Percentiles rank a stretch among this genome's conserved stretches.
Evolutionary conservation across 1,284 basidiomycete species (phyloP).

Genomic region (Moniliella sp.): DNA sequence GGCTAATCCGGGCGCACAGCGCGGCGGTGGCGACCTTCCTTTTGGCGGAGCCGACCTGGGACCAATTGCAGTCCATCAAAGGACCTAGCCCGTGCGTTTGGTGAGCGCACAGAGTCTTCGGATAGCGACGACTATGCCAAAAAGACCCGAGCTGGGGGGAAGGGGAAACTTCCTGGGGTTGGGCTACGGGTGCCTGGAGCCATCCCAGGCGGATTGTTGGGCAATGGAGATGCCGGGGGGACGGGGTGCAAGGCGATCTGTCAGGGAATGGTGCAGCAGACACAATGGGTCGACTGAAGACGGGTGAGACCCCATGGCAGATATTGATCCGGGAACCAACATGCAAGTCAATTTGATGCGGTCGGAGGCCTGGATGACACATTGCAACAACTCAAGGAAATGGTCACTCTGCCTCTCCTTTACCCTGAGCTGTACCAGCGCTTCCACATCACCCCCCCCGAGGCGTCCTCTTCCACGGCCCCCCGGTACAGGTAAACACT

Average conservation of each 20-base stretch:
- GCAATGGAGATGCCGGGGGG: no score
- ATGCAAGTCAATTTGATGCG: conserved; percentile 84
- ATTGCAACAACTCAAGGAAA: conserved; percentile 90
- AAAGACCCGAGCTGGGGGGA: neutral
- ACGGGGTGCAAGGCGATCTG: neutral
- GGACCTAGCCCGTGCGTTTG: conserved; percentile 26
- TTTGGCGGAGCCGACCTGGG: conserved; percentile 43
- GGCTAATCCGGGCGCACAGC: neutral
- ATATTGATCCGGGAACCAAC: conserved; percentile 85
- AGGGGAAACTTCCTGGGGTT: neutral
- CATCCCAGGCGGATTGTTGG: neutral
- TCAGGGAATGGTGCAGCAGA: conserved; percentile 5
- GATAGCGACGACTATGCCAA: conserved; percentile 14
- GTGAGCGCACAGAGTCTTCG: conserved; percentile 22
- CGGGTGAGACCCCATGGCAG: conserved; percentile 50
- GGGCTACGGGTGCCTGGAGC: neutral
- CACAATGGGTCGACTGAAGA: conserved; percentile 22
- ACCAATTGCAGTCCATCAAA: conserved; percentile 18
- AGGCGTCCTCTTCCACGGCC: conserved; percentile 66
- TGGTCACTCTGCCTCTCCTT: conserved; percentile 81
- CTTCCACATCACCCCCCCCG: conserved; percentile 79
- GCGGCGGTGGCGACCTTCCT: conserved; percentile 34
- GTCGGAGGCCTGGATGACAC: conserved; percentile 93
- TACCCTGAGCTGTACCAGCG: conserved; percentile 94
- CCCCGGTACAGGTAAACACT: conserved; percentile 34